These are phyloP conservation scores for Cyathus pygmaeus DNA, from an alignment of 1,284 basidiomycete species.

Conservation along the genomic window DNA sequence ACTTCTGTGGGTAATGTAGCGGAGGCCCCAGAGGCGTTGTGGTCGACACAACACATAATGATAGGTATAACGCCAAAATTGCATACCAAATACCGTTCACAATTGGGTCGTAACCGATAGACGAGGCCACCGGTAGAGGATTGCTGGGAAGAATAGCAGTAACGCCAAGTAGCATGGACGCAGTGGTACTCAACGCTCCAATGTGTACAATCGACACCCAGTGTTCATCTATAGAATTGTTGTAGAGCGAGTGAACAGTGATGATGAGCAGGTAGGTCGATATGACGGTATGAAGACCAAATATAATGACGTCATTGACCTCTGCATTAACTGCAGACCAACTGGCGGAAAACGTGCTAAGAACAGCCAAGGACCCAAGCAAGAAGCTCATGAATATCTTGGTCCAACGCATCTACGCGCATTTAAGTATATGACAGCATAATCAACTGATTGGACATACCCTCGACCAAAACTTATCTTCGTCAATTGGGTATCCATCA, in stretches of 20 bases:
- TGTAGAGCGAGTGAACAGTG: too few species aligned
- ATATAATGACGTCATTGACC: background rate
- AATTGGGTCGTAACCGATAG: conserved; percentile 14
- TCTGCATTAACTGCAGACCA: conserved; percentile 54
- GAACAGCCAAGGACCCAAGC: conserved; percentile 54
- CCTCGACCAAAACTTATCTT: conserved; percentile 75
- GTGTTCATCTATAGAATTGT: conserved; percentile 57
- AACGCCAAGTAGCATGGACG: conserved; percentile 58
- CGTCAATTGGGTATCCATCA: conserved; percentile 82
- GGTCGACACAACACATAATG: conserved; percentile 59
- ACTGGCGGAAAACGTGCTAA: conserved; percentile 65
- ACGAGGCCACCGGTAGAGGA: conserved; percentile 35
- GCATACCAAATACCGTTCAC: conserved; percentile 57
- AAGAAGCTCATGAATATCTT: conserved; percentile 63
- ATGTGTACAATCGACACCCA: conserved; percentile 75
- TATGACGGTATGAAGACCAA: background rate
- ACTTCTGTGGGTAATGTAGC: conserved; percentile 74
- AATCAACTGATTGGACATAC: conserved; percentile 50
- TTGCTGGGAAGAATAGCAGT: conserved; percentile 65
- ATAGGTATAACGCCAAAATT: conserved; percentile 58
- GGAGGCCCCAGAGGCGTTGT: conserved; percentile 78
- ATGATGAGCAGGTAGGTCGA: too few species aligned
- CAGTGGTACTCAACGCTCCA: conserved; percentile 64
- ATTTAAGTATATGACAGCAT: background rate
- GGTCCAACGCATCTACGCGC: conserved; percentile 59